These are phyloP conservation scores for Candida xiaguanensis DNA, from an alignment of 805 yeast species.

Conservation along the genomic window DNA sequence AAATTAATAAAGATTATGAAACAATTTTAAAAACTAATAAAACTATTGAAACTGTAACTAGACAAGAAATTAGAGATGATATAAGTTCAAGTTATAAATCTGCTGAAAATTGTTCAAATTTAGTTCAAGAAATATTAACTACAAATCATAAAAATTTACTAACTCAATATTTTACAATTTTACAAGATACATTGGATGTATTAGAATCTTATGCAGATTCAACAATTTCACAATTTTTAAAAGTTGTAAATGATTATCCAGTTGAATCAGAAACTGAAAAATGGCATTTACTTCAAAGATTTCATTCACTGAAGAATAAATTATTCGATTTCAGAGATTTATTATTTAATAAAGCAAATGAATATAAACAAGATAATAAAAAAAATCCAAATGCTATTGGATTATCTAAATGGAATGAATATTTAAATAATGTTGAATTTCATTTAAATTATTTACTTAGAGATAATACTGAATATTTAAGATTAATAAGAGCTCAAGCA, in stretches of 20 bases:
- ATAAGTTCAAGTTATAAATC: constrained; percentile 23
- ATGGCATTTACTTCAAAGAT: constrained; percentile 60
- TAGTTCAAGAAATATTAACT: constrained; percentile 23
- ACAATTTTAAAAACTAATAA: constrained; percentile 21
- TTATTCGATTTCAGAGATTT: constrained; percentile 55
- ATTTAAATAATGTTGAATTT: constrained; percentile 35
- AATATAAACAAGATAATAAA: constrained; percentile 12
- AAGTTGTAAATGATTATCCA: constrained; percentile 45
- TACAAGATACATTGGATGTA: constrained; percentile 53
- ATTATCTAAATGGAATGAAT: constrained; percentile 31
- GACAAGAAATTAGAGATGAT: constrained; percentile 36
- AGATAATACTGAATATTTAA: constrained; percentile 60
- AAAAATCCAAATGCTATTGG: constrained; percentile 41
- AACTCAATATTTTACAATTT: constrained; percentile 24
- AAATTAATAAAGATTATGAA: constrained; percentile 33
- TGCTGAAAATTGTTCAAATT: constrained; percentile 18
- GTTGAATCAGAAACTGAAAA: constrained; percentile 16
- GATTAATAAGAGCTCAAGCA: constrained; percentile 39
- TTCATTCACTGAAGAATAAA: constrained; percentile 51
- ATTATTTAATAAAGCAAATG: constrained; percentile 30
- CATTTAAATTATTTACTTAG: constrained; percentile 49
- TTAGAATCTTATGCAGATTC: constrained; percentile 74
- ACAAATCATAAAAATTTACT: constrained; percentile 25
- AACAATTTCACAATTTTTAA: constrained; percentile 60
- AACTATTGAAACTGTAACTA: constrained; percentile 18